Evolutionary conservation across 2,329 filamentous ascomycete species (phyloP).

Genomic region (Zalaria obscura): DNA sequence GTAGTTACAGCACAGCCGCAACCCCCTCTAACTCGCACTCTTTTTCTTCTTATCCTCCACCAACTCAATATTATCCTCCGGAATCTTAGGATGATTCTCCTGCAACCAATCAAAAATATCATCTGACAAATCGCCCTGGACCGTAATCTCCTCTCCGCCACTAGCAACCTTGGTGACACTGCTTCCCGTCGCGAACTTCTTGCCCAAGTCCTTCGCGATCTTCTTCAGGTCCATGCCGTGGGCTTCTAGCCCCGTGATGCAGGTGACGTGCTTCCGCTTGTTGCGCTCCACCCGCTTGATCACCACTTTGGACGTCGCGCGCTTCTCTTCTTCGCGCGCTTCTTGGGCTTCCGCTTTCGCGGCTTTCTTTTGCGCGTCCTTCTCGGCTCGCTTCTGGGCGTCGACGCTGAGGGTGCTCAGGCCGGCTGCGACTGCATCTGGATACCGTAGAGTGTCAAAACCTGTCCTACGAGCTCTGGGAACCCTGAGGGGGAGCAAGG

Average conservation of each 20-base stretch:
- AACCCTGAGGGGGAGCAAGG: not conserved
- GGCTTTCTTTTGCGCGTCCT: conserved; percentile 93
- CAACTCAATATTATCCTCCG: conserved; percentile 87
- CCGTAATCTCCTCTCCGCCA: conserved; percentile 81
- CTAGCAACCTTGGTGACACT: conserved; percentile 77
- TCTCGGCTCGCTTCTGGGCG: conserved; percentile 85
- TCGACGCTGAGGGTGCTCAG: conserved; percentile 77
- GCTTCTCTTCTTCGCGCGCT: conserved; percentile 66
- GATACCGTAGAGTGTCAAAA: not conserved
- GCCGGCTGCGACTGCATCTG: conserved; percentile 60
- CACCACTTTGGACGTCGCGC: conserved; percentile 66
- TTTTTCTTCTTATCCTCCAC: conserved; percentile 97
- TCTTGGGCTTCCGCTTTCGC: conserved; percentile 84
- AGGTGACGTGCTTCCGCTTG: conserved; percentile 93
- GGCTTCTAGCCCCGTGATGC: conserved; percentile 77
- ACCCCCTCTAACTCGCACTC: not conserved
- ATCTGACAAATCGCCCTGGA: conserved; percentile 91
- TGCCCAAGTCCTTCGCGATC: conserved; percentile 80
- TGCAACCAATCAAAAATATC: conserved; percentile 85
- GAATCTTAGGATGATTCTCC: conserved; percentile 80
- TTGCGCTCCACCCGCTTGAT: conserved; percentile 98
- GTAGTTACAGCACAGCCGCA: no score
- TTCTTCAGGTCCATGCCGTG: conserved; percentile 93
- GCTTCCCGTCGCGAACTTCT: conserved; percentile 93
- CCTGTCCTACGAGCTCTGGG: not conserved